Percentiles rank a stretch among this genome's conserved stretches.
Conservation (phyloP, 768 basidiomycete genomes). For the Boletus subparvulus region DNA sequence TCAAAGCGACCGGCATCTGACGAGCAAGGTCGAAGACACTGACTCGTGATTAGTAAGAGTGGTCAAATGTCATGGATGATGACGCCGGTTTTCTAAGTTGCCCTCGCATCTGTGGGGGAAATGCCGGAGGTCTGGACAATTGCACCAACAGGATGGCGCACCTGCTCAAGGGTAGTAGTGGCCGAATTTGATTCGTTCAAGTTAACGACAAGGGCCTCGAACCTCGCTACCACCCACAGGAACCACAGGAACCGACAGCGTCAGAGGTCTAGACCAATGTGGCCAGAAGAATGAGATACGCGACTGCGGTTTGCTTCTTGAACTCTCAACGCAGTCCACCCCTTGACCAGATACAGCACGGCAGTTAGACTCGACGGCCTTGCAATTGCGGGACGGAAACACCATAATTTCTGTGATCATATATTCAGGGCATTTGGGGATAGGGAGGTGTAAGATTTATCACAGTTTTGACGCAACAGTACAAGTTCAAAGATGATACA, state of each 20-base stretch:
- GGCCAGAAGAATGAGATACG: background rate
- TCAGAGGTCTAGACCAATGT: conserved; percentile 10
- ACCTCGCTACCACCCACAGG: conserved; percentile 1
- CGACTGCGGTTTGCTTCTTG: background rate
- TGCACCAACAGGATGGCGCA: background rate
- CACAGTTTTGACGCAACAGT: background rate
- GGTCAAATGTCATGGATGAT: background rate
- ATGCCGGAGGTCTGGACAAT: conserved; percentile 9
- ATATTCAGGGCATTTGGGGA: background rate
- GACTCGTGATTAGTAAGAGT: background rate
- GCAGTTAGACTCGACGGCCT: background rate
- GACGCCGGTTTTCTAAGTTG: too few relatives aligned
- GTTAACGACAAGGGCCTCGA: conserved; percentile 5
- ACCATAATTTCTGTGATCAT: background rate
- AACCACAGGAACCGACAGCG: background rate
- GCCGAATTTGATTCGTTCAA: background rate
- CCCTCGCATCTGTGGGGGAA: too few relatives aligned
- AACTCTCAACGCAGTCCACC: background rate
- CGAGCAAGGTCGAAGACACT: background rate
- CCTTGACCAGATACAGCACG: background rate
- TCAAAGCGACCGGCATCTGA: background rate
- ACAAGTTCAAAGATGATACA: background rate
- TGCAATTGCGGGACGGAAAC: background rate
- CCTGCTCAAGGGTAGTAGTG: background rate
- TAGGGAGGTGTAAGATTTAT: background rate